Evolutionary conservation across 208 protist species (phyloP).

Genomic region (Crithidia expoeki): DNA sequence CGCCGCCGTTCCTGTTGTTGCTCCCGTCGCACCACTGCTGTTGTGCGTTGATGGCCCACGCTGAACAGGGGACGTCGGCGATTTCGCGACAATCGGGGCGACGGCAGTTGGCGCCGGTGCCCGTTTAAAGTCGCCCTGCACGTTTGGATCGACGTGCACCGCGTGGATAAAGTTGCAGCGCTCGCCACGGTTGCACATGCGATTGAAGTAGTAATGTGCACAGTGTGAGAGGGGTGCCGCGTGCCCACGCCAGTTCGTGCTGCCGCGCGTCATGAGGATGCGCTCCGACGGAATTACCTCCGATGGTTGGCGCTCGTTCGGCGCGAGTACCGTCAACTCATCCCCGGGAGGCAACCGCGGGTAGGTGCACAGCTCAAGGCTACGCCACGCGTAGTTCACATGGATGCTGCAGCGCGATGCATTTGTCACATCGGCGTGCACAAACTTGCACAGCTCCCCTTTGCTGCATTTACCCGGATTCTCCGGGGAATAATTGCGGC

Average conservation of each 20-base stretch:
- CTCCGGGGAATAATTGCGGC: constrained; percentile 59
- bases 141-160: constrained; percentile 71
- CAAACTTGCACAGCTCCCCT: constrained; percentile 72
- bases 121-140: constrained; percentile 67
- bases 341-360: constrained; percentile 56
- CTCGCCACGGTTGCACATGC: constrained; percentile 82
- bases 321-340: constrained; percentile 54
- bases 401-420: constrained; percentile 56
- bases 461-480: constrained; percentile 50
- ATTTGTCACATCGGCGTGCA: constrained; percentile 64
- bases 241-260: constrained; percentile 42
- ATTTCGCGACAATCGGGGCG: constrained; percentile 26
- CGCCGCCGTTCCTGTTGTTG: neutral
- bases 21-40: neutral
- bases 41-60: neutral
- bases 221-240: constrained; percentile 68
- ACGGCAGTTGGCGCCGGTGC: constrained; percentile 49
- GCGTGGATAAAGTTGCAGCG: constrained; percentile 82
- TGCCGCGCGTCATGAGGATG: constrained; percentile 69
- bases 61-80: neutral
- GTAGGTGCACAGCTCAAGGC: constrained; percentile 60
- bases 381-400: constrained; percentile 81
- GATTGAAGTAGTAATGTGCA: constrained; percentile 89
- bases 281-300: constrained; percentile 57
- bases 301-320: constrained; percentile 59